Percentiles rank a stretch among this genome's conserved stretches.
phyloP scores from a whole-genome alignment of 306 rosid genomes.

The Rosa multiflora region DNA sequence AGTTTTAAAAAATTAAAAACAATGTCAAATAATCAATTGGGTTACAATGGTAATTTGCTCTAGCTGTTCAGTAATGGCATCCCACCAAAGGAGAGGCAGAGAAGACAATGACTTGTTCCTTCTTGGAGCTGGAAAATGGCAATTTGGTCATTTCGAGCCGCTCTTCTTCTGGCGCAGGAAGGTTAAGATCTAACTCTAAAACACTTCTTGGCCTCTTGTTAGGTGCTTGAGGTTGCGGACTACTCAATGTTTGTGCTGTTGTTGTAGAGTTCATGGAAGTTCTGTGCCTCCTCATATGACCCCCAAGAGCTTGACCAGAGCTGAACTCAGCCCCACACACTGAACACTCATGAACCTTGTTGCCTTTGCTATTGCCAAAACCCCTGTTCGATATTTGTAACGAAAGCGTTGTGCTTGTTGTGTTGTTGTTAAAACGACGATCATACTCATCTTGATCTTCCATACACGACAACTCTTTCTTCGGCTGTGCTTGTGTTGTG shows the following conservation, averaged over 20 bases:
- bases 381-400: conserved; percentile 42
- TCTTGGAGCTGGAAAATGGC: conserved; percentile 38
- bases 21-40: conserved; percentile 27
- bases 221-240: conserved; percentile 24
- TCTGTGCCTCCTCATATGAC: conserved; percentile 93
- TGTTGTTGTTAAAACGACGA: conserved; percentile 22
- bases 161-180: conserved; percentile 77
- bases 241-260: not conserved
- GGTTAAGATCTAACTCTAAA: conserved; percentile 74
- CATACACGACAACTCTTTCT: conserved; percentile 19
- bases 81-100: conserved; percentile 71
- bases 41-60: not conserved
- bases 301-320: conserved; percentile 95
- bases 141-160: conserved; percentile 42
- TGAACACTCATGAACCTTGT: conserved; percentile 71
- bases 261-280: conserved; percentile 27
- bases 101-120: conserved; percentile 58
- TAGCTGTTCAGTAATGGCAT: conserved; percentile 59
- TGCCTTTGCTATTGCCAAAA: conserved; percentile 27
- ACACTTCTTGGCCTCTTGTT: conserved; percentile 43
- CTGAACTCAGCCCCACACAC: conserved; percentile 77
- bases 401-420: conserved; percentile 52
- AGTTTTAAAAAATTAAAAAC: not conserved
- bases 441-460: conserved; percentile 8
- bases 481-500: conserved; percentile 15